A percentile compares a stretch with the other conserved stretches of the same genome.
Conservation (phyloP, 352 stramenopile genomes). For the Globisporangium megalacanthum region DNA sequence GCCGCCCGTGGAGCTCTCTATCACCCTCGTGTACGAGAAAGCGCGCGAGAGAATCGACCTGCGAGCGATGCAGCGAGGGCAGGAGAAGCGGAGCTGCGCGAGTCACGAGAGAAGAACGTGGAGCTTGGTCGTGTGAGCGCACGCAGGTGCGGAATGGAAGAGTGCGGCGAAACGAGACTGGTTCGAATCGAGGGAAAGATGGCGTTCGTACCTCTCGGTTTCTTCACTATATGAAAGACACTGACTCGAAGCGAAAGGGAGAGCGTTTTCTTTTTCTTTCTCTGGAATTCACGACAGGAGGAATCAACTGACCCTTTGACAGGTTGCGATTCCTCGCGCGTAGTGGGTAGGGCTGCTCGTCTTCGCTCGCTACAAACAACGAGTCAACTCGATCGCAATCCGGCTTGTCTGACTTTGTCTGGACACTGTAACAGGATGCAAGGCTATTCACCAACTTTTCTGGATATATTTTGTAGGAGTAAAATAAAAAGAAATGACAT, state of each 20-base stretch:
- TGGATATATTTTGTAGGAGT: too few relatives aligned
- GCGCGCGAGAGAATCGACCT: too few relatives aligned
- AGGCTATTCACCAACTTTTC: too few relatives aligned
- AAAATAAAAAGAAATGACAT: too few relatives aligned
- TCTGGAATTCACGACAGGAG: not conserved
- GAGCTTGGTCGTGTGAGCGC: not conserved
- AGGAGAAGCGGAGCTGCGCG: too few relatives aligned
- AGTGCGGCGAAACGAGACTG: not conserved
- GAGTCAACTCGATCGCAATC: not conserved
- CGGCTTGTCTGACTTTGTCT: too few relatives aligned
- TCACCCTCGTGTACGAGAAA: too few relatives aligned
- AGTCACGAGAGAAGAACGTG: not conserved
- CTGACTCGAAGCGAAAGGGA: slow-evolving; percentile 1
- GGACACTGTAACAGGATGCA: too few relatives aligned
- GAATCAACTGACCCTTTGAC: not conserved
- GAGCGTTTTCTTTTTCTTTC: not conserved
- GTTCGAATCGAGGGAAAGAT: not conserved
- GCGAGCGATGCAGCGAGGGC: too few relatives aligned
- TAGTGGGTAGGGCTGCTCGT: not conserved
- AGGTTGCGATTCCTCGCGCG: not conserved
- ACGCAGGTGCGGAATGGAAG: not conserved
- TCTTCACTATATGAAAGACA: not conserved
- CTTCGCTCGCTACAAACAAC: not conserved
- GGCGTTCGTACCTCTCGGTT: not conserved
- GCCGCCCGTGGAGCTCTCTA: too few relatives aligned